These are phyloP conservation scores for Syzygium aqueum DNA, from an alignment of 345 rosid species.

Conservation along the genomic window DNA sequence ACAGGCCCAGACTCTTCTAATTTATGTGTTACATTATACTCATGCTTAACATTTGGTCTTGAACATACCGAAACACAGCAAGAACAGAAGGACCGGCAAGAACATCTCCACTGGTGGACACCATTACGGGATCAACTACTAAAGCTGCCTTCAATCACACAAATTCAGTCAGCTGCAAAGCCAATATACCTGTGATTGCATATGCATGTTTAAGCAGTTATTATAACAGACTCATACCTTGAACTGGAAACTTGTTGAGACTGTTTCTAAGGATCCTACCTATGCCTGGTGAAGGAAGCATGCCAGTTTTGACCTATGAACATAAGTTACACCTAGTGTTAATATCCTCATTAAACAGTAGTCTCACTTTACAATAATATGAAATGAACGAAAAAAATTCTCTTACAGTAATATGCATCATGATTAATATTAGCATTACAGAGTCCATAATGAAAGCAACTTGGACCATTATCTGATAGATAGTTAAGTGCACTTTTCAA, in stretches of 20 bases:
- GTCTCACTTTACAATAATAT: not conserved
- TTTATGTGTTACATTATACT: not conserved
- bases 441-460: not conserved
- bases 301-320: constrained; percentile 84
- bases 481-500: not conserved
- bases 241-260: constrained; percentile 51
- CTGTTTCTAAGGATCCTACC: constrained; percentile 47
- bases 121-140: constrained; percentile 98
- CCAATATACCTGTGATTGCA: not conserved
- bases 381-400: not conserved
- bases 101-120: constrained; percentile 91
- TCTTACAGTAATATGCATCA: not conserved
- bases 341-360: not conserved
- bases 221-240: constrained; percentile 32
- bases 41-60: accelerated
- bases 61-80: constrained; percentile 47
- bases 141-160: constrained; percentile 58
- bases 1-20: not conserved
- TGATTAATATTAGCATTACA: not conserved
- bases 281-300: constrained; percentile 76
- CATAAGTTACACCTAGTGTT: not conserved
- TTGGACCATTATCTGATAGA: not conserved
- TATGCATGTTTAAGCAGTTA: not conserved
- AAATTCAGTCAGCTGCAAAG: constrained; percentile 14
- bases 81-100: constrained; percentile 74